A percentile compares a stretch with the other conserved stretches of the same genome.
Conservation (phyloP, 495 filamentous ascomycete species). For the Xanthoparmelia taractica region DNA sequence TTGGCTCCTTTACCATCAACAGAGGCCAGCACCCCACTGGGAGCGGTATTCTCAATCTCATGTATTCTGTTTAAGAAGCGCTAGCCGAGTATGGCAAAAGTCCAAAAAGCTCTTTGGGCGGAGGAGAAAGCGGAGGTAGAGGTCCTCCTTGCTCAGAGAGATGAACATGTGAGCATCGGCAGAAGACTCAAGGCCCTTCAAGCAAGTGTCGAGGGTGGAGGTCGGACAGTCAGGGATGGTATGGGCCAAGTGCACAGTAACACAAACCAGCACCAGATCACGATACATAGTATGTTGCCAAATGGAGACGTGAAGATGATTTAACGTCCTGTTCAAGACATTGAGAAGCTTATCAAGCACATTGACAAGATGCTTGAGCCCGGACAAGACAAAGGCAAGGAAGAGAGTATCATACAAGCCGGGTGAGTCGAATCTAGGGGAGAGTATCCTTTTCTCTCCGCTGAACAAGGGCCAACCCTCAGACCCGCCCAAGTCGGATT, state of each 20-base stretch:
- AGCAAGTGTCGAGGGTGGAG: slow-evolving; percentile 73
- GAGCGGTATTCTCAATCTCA: not conserved
- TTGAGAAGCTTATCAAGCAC: slow-evolving; percentile 74
- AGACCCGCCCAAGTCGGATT: slow-evolving; percentile 74
- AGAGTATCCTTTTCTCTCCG: slow-evolving; percentile 1
- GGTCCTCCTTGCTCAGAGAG: slow-evolving; percentile 57
- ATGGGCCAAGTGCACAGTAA: slow-evolving; percentile 90
- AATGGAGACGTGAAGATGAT: slow-evolving; percentile 3
- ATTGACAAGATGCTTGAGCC: slow-evolving; percentile 85
- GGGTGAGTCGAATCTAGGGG: slow-evolving; percentile 45
- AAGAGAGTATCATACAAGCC: slow-evolving; percentile 83
- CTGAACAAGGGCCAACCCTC: slow-evolving; percentile 22
- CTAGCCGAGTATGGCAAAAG: slow-evolving; percentile 38
- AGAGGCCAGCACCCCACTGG: not conserved
- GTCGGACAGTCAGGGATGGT: slow-evolving; percentile 81
- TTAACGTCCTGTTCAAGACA: slow-evolving; percentile 44
- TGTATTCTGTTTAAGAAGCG: not conserved
- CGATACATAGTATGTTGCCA: slow-evolving; percentile 55
- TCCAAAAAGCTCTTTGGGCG: slow-evolving; percentile 50
- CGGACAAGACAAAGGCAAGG: slow-evolving; percentile 74
- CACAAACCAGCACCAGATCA: slow-evolving; percentile 75
- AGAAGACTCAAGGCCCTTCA: slow-evolving; percentile 91
- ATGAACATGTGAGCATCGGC: slow-evolving; percentile 64
- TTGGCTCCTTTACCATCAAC: not conserved
- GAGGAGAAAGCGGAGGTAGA: slow-evolving; percentile 68